Conservation (phyloP, 192 early-diverging fungal species). For the Phlyctochytrium arcticum region DNA sequence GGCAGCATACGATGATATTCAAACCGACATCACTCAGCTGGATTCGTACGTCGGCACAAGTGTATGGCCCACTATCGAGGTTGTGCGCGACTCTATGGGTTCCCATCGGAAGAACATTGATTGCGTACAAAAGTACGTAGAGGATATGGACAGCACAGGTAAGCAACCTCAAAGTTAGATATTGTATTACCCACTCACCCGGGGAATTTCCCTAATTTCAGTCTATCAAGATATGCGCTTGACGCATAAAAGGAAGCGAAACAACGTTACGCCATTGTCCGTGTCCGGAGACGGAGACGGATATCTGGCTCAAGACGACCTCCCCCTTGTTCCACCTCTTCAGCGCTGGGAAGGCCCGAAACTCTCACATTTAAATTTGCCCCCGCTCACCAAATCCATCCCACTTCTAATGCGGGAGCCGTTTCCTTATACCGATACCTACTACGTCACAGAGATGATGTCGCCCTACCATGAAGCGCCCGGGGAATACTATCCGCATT, state of each 20-base stretch:
- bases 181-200: no score
- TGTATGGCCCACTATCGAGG: not conserved
- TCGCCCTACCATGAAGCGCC: no score
- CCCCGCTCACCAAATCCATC: conserved; percentile 4
- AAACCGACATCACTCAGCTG: not conserved
- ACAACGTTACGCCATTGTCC: no score
- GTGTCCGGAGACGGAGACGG: not conserved
- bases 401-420: not conserved
- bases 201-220: no score
- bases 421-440: not conserved
- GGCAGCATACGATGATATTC: not conserved
- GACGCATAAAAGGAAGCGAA: no score
- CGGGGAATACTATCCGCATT: no score
- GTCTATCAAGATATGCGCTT: no score
- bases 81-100: not conserved
- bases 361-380: conserved; percentile 3
- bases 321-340: not conserved
- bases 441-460: not conserved
- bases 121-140: not conserved
- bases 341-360: not conserved
- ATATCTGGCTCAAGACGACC: no score
- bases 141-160: not conserved
- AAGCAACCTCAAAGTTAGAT: no score
- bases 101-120: not conserved
- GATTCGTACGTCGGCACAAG: not conserved